These are phyloP conservation scores for Corynascus novoguineensis DNA, from an alignment of 495 filamentous ascomycete species.

Conservation along the genomic window DNA sequence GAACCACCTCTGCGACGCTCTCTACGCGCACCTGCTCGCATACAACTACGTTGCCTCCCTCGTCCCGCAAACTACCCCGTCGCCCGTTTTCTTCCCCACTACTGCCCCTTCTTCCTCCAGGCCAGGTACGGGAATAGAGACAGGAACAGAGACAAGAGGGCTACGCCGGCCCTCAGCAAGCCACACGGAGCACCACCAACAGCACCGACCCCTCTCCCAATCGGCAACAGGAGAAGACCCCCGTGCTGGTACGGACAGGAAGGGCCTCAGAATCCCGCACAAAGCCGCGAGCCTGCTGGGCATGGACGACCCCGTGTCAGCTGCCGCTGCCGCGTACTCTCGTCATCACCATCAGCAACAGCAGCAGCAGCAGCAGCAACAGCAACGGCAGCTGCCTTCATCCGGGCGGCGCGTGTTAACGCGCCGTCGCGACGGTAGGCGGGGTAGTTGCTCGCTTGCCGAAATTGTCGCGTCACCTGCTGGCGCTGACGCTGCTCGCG, in stretches of 20 bases:
- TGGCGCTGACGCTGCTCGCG: background rate
- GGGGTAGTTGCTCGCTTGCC: background rate
- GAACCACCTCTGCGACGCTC: slow-evolving; percentile 52
- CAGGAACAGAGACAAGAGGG: background rate
- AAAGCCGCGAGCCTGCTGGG: slow-evolving; percentile 42
- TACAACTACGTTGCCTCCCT: slow-evolving; percentile 55
- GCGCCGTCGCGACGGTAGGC: background rate
- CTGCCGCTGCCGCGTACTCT: no score
- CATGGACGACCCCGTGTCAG: slow-evolving; percentile 19
- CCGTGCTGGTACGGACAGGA: slow-evolving; percentile 15
- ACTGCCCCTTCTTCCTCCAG: no score
- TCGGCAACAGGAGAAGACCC: slow-evolving; percentile 17
- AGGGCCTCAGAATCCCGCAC: slow-evolving; percentile 28
- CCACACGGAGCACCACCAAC: background rate
- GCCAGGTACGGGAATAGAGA: no score
- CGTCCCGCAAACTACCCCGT: slow-evolving; percentile 22
- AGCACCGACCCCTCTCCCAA: no score
- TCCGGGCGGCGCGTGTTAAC: background rate
- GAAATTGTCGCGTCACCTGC: background rate
- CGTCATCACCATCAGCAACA: no score
- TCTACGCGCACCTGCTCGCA: slow-evolving; percentile 60
- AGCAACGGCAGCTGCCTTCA: background rate
- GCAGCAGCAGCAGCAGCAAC: no score
- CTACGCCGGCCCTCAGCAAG: no score
- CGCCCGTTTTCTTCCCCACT: background rate